A percentile compares a stretch with the other conserved stretches of the same genome.
Evolutionary conservation across 2,329 filamentous ascomycete species (phyloP).

Genomic region (Byssochlamys sp.): DNA sequence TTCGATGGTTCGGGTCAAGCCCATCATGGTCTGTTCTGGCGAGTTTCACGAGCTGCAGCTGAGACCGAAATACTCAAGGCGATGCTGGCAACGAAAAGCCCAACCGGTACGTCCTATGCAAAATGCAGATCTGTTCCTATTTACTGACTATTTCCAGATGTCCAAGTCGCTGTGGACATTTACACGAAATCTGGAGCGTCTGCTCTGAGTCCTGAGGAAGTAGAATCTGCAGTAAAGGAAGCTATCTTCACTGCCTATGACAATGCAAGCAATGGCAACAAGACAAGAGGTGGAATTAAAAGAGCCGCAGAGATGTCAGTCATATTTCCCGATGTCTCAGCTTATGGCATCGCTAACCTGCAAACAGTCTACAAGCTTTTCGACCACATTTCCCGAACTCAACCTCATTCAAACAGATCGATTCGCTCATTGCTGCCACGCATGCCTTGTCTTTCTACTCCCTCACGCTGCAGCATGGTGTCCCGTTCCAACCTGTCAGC

Average conservation of each 20-base stretch:
- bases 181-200: conserved; percentile 24
- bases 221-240: conserved; percentile 45
- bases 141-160: conserved; percentile 21
- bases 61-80: conserved; percentile 51
- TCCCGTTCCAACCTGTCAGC: conserved; percentile 57
- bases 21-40: conserved; percentile 40
- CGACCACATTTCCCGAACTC: conserved; percentile 33
- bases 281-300: conserved; percentile 53
- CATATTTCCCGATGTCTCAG: neutral
- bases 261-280: conserved; percentile 57
- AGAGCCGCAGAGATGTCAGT: conserved; percentile 49
- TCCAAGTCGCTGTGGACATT: conserved; percentile 31
- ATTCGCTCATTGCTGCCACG: conserved; percentile 50
- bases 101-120: neutral
- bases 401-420: conserved; percentile 33
- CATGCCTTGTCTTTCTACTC: conserved; percentile 58
- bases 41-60: conserved; percentile 38
- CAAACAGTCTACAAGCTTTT: conserved; percentile 33
- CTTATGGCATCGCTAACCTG: neutral
- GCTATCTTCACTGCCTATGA: conserved; percentile 51
- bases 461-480: conserved; percentile 53
- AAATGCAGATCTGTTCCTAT: neutral
- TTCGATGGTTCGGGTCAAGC: conserved; percentile 18
- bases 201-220: conserved; percentile 34
- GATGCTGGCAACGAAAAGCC: conserved; percentile 41